phyloP scores from a whole-genome alignment of 2,329 filamentous ascomycete genomes.

The Rutstroemia sp. region DNA sequence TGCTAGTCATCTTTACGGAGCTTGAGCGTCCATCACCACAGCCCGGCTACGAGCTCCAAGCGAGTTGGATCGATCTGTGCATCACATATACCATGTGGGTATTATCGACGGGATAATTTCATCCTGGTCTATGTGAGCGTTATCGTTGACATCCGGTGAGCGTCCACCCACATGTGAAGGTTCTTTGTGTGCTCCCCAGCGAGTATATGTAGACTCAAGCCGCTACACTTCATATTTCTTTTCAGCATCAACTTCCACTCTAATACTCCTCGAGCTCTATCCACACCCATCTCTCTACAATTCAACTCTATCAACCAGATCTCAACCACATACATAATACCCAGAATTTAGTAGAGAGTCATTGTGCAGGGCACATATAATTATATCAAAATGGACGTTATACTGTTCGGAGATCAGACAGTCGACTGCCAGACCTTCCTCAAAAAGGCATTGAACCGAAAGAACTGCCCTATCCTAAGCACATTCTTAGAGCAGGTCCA shows the following conservation, averaged over 20 bases:
- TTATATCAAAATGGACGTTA: conserved; percentile 18
- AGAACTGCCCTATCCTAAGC: conserved; percentile 16
- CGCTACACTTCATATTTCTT: background rate
- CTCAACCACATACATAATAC: background rate
- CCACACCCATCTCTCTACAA: background rate
- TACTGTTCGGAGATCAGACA: conserved; percentile 19
- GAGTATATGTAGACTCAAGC: conserved; percentile 6
- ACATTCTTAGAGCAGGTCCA: conserved; percentile 50
- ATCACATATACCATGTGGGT: conserved; percentile 1
- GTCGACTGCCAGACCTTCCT: conserved; percentile 17
- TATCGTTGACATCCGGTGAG: background rate
- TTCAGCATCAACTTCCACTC: background rate
- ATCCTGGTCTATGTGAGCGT: background rate
- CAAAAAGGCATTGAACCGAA: conserved; percentile 14
- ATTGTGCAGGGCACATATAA: conserved; percentile 7
- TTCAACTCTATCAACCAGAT: background rate
- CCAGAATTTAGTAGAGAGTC: background rate
- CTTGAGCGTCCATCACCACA: conserved; percentile 1
- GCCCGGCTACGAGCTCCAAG: background rate
- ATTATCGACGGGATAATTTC: background rate
- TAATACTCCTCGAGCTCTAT: background rate
- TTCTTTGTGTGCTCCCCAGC: background rate
- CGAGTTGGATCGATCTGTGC: background rate
- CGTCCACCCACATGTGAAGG: conserved; percentile 2
- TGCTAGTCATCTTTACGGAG: background rate